Percentiles rank a stretch among this genome's conserved stretches.
Conservation (phyloP, 2,329 filamentous ascomycete species). For the Sclerotinia glacialis region DNA sequence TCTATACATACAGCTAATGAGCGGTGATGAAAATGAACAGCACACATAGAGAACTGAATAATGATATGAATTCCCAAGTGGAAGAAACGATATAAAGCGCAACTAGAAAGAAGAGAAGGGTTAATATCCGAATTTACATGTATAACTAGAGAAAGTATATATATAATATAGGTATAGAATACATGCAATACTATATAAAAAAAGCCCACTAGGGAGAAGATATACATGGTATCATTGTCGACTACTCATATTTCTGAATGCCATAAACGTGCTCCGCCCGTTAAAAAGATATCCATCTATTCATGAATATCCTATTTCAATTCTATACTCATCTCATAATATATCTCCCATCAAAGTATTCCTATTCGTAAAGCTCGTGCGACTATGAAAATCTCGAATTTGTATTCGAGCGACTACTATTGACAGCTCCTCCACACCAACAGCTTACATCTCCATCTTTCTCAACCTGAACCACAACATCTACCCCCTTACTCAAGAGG, state of each 20-base stretch:
- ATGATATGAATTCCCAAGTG: too few relatives aligned
- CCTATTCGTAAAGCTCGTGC: neutral
- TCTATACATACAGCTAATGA: too few relatives aligned
- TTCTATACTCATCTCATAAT: neutral
- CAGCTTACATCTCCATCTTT: conserved; percentile 69
- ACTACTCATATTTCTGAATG: neutral
- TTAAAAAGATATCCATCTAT: neutral
- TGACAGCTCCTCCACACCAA: conserved; percentile 50
- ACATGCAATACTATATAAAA: neutral
- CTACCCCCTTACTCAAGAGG: conserved; percentile 67
- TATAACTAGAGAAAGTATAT: too few relatives aligned
- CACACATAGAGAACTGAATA: too few relatives aligned
- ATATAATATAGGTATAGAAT: too few relatives aligned
- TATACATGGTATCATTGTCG: neutral
- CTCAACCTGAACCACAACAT: conserved; percentile 85
- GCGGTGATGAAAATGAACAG: too few relatives aligned
- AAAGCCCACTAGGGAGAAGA: neutral
- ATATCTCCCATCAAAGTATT: neutral
- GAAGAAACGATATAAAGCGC: too few relatives aligned
- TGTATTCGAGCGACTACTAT: conserved; percentile 9
- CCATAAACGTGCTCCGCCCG: too few relatives aligned
- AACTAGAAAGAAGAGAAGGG: too few relatives aligned
- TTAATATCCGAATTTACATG: too few relatives aligned
- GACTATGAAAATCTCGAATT: conserved; percentile 20
- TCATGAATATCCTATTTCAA: neutral